Evolutionary conservation across 129 eudicot genomes (phyloP), one percentile per base, ranked within the genome.

Genomic region (Saussurea involucrata): DNA sequence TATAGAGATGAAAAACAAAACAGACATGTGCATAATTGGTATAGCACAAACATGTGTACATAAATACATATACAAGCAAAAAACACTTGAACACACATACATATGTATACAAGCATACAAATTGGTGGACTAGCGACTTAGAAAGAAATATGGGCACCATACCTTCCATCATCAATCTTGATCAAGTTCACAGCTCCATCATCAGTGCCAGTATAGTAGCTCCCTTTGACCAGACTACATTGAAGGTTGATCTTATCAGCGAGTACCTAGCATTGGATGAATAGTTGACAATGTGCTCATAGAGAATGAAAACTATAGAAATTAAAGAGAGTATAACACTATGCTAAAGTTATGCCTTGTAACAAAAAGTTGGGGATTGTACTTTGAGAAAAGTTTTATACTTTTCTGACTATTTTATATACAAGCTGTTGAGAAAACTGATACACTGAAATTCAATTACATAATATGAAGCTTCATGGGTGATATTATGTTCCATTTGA

Each of bases 101-200:
- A 58, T 20, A 66, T n/a, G 25, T n/a, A 31, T 66, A 71, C 33
- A 71, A 4, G 22, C 20, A 72, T 63, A 72, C 24, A 12, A 77
- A 69, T 6, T 20, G 10, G 69, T 68, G 75, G 61, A n/a, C 61
- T n/a, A 40, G 49, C 24, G 3, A 20, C 24, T 67, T 46, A 60
- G 60, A 34, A 42, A 74, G 72, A 69, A 12, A 46, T 15, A 72
- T 34, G 74, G 66, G 21, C 63, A 81, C 21, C 74, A 49, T 92
- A 92, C 98, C 96, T 92, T 80, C 96, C 94, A 74, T 81, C 72
- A 32, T 85, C 98, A 86, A 87, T 68, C 87, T 86, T 92, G 36
- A 92, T 88, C 90, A 92, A 84, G 79, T 88, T 92, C 46, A 92
- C 96, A 78, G 98, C 98, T 77, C 98, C 98, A 46, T 92, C 96